phyloP scores from a whole-genome alignment of 352 stramenopile genomes.

The Globisporangium carolinianum region DNA sequence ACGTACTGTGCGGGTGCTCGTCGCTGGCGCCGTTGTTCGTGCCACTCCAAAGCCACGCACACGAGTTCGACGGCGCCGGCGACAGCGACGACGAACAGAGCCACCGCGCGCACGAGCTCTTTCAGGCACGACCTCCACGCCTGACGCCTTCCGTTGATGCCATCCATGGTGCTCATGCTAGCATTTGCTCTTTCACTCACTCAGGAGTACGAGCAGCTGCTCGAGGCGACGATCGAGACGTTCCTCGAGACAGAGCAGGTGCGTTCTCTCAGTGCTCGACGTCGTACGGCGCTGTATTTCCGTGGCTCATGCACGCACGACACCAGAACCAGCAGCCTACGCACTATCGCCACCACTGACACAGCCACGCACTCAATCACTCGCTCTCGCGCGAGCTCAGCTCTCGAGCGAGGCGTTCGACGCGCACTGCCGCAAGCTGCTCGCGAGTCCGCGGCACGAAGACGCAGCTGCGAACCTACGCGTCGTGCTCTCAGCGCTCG shows the following conservation, averaged over 20 bases:
- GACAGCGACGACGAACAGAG: slow-evolving; percentile 28
- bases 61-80: slow-evolving; percentile 25
- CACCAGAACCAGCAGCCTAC: no score
- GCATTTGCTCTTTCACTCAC: background rate
- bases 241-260: slow-evolving; percentile 44
- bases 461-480: slow-evolving; percentile 30
- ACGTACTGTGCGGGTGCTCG: no score
- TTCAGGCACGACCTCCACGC: slow-evolving; percentile 17
- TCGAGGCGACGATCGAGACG: slow-evolving; percentile 27
- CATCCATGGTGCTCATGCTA: background rate
- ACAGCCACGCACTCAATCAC: no score
- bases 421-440: slow-evolving; percentile 32
- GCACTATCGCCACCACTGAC: no score
- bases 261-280: background rate
- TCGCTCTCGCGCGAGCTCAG: slow-evolving; percentile 5
- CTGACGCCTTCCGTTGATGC: no score
- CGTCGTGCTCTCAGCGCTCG: slow-evolving; percentile 42
- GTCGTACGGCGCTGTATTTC: no score
- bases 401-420: slow-evolving; percentile 42
- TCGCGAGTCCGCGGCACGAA: slow-evolving; percentile 23
- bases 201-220: slow-evolving; percentile 46
- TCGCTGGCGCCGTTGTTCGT: no score
- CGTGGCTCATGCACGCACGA: background rate
- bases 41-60: slow-evolving; percentile 18
- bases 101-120: slow-evolving; percentile 36